Conservation (phyloP, 202 grass and related monocot genomes). For the Eragrostis tef region DNA sequence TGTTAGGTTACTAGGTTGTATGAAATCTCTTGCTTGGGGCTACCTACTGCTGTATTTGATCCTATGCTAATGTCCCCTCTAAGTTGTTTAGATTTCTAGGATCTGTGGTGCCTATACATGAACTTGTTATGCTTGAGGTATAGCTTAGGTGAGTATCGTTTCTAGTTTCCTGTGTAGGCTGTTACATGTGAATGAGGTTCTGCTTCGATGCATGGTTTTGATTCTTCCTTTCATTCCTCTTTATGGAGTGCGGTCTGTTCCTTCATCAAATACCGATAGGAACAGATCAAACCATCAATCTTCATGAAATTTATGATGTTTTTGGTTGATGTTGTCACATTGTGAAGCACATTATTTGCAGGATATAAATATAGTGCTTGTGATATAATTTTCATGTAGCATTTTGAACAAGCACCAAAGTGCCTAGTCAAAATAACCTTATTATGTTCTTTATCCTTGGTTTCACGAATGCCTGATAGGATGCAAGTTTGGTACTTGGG, state of each 20-base stretch:
- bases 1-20: neutral
- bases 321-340: neutral
- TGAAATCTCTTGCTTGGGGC: neutral
- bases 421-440: neutral
- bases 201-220: neutral
- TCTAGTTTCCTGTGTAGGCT: neutral
- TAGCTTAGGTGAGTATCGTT: neutral
- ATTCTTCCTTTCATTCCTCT: neutral
- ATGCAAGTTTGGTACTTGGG: neutral
- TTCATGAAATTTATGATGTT: constrained; percentile 1
- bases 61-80: neutral
- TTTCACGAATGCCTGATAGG: neutral
- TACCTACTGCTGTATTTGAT: neutral
- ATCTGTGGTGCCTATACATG: neutral
- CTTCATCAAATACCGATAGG: neutral
- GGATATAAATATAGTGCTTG: neutral
- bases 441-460: neutral
- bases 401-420: neutral
- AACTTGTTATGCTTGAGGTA: neutral
- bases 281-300: neutral
- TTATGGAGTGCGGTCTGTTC: neutral
- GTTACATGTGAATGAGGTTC: neutral
- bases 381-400: constrained; percentile 8
- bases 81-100: constrained; percentile 15
- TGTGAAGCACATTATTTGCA: constrained; percentile 7